phyloP scores from a whole-genome alignment of 495 filamentous ascomycete species.

The Hypoxylon trugodes region DNA sequence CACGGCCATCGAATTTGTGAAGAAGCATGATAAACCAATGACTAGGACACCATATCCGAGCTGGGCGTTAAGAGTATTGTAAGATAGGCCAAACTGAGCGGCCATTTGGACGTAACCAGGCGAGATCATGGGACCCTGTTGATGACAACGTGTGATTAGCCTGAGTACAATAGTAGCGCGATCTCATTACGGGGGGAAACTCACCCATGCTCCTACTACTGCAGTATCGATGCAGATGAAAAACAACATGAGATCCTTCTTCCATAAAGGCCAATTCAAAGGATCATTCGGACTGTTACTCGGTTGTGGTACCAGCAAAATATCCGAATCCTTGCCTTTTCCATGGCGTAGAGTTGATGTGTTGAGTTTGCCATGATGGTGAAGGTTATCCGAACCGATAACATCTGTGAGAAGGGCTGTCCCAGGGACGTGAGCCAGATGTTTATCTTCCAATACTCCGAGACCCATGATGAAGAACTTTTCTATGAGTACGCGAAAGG shows the following conservation, averaged over 20 bases:
- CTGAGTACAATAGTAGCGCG: not conserved
- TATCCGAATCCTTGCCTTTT: constrained; percentile 46
- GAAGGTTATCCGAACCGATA: constrained; percentile 18
- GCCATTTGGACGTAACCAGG: constrained; percentile 48
- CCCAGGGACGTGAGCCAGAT: constrained; percentile 38
- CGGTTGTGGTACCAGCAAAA: constrained; percentile 57
- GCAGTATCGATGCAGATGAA: constrained; percentile 53
- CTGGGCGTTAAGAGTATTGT: constrained; percentile 49
- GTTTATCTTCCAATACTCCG: constrained; percentile 39
- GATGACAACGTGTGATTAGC: not conserved
- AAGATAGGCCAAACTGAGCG: constrained; percentile 49
- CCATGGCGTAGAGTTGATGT: constrained; percentile 49
- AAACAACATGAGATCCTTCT: constrained; percentile 52
- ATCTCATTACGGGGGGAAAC: not conserved
- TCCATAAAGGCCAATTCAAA: constrained; percentile 48
- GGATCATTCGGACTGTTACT: constrained; percentile 57
- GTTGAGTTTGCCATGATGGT: constrained; percentile 32
- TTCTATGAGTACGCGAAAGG: not conserved
- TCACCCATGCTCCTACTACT: constrained; percentile 40
- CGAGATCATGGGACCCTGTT: constrained; percentile 54
- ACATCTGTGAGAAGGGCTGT: constrained; percentile 39
- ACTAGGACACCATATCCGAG: constrained; percentile 60
- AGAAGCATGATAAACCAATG: constrained; percentile 61
- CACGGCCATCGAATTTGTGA: constrained; percentile 63
- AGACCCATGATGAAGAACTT: constrained; percentile 32